Evolutionary conservation across 2,329 filamentous ascomycete species (phyloP).

Genomic region (Ceratocystis eucalypticola): DNA sequence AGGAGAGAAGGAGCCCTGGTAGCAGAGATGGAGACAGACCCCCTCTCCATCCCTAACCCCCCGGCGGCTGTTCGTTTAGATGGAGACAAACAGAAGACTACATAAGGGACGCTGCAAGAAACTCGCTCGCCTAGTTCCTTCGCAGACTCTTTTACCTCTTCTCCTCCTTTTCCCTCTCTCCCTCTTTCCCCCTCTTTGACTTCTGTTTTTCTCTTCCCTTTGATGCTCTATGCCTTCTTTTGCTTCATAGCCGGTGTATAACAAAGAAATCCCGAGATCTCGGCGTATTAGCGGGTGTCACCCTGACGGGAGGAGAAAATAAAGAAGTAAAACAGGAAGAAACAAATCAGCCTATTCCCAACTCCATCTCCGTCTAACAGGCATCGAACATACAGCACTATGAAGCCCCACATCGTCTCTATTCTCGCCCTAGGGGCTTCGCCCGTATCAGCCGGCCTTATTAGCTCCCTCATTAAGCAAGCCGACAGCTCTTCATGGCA

Average conservation of each 20-base stretch:
- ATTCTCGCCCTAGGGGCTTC: slow-evolving; percentile 7
- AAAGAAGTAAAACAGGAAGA: neutral
- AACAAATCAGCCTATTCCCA: no score
- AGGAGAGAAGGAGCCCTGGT: neutral
- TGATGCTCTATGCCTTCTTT: neutral
- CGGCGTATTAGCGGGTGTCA: neutral
- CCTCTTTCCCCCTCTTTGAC: neutral
- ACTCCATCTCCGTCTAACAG: neutral
- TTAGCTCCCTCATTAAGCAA: slow-evolving; percentile 20
- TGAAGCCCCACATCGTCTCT: neutral
- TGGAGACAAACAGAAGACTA: neutral
- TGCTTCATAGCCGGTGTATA: neutral
- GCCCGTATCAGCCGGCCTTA: slow-evolving; percentile 23
- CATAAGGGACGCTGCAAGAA: neutral
- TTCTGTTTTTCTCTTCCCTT: neutral
- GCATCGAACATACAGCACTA: neutral
- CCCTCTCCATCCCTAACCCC: neutral
- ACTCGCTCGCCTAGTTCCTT: neutral
- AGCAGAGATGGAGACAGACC: no score
- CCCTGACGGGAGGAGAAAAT: neutral
- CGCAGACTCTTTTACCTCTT: neutral
- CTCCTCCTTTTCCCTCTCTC: neutral
- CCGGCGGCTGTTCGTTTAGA: neutral
- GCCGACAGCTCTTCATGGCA: slow-evolving; percentile 24
- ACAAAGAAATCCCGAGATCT: neutral